A percentile compares a stretch with the other conserved stretches of the same genome.
Evolutionary conservation across 2,329 filamentous ascomycete species (phyloP).

Genomic region (Setomelanomma holmii): DNA sequence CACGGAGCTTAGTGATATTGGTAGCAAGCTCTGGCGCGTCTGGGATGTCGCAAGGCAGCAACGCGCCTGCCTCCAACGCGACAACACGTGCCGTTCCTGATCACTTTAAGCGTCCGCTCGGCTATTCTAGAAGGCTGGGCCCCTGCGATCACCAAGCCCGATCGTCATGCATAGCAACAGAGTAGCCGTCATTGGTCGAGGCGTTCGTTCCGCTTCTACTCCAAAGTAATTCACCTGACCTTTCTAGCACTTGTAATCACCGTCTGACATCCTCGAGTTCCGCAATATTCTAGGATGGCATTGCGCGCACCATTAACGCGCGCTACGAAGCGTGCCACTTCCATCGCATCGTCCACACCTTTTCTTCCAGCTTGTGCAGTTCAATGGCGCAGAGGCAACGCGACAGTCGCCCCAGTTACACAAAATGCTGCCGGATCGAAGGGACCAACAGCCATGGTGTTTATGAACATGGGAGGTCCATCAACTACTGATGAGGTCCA

Average conservation of each 20-base stretch:
- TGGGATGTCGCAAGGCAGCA: slow-evolving; percentile 27
- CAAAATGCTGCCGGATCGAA: slow-evolving; percentile 74
- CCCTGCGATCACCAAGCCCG: slow-evolving; percentile 27
- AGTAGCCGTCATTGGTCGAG: slow-evolving; percentile 32
- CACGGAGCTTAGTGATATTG: too few species aligned
- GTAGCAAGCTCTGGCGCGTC: too few species aligned
- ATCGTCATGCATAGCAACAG: slow-evolving; percentile 33
- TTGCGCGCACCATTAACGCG: slow-evolving; percentile 43
- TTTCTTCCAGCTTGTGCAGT: slow-evolving; percentile 37
- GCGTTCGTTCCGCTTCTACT: slow-evolving; percentile 15
- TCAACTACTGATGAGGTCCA: slow-evolving; percentile 87
- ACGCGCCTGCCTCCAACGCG: slow-evolving; percentile 33
- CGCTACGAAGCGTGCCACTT: slow-evolving; percentile 42
- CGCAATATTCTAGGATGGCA: slow-evolving; percentile 40
- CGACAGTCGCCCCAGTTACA: slow-evolving; percentile 65
- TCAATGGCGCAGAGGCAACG: slow-evolving; percentile 48
- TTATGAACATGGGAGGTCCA: slow-evolving; percentile 98
- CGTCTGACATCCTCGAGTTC: slow-evolving; percentile 11
- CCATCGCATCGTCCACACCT: slow-evolving; percentile 35
- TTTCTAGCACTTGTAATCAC: slow-evolving; percentile 25
- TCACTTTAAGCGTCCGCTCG: not conserved
- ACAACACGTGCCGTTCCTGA: slow-evolving; percentile 22
- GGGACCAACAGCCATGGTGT: slow-evolving; percentile 96
- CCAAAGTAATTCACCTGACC: slow-evolving; percentile 28
- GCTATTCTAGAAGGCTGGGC: slow-evolving; percentile 2